Conservation (phyloP, 108 stramenopile genomes). For the Stephanodiscus minutulus region DNA sequence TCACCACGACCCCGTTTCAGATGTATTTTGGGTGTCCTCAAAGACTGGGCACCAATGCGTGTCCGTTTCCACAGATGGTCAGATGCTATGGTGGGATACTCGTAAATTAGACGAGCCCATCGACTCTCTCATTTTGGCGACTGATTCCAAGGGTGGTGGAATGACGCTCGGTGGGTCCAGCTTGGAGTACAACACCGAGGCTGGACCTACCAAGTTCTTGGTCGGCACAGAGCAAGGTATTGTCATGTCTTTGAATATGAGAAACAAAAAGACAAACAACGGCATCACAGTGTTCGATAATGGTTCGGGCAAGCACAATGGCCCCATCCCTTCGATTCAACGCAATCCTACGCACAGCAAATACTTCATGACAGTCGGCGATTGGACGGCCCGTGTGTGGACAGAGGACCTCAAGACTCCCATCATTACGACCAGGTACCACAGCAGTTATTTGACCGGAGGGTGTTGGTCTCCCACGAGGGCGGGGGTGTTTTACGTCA, state of each 20-base stretch:
- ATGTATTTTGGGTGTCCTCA: conserved; percentile 87
- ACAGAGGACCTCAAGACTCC: conserved; percentile 84
- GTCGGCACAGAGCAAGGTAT: conserved; percentile 91
- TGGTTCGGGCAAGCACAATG: conserved; percentile 83
- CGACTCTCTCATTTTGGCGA: conserved; percentile 59
- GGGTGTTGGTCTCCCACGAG: conserved; percentile 91
- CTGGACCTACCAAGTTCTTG: conserved; percentile 86
- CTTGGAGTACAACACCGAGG: conserved; percentile 88
- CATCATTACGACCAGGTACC: conserved; percentile 83
- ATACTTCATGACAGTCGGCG: conserved; percentile 90
- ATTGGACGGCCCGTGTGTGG: conserved; percentile 90
- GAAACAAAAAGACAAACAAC: conserved; percentile 82
- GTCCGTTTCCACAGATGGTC: conserved; percentile 85
- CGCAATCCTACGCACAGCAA: conserved; percentile 85
- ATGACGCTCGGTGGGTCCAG: conserved; percentile 77
- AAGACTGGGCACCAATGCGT: conserved; percentile 89
- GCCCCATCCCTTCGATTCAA: conserved; percentile 85
- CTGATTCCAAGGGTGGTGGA: conserved; percentile 69
- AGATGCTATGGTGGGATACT: conserved; percentile 92
- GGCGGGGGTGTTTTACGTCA: conserved; percentile 89
- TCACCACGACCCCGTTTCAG: conserved; percentile 91
- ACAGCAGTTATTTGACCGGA: conserved; percentile 70
- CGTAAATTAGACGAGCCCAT: conserved; percentile 77
- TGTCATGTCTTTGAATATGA: conserved; percentile 75
- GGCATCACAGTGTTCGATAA: conserved; percentile 81